Conservation (phyloP, 2,329 filamentous ascomycete species). For the Beauveria caledonica region DNA sequence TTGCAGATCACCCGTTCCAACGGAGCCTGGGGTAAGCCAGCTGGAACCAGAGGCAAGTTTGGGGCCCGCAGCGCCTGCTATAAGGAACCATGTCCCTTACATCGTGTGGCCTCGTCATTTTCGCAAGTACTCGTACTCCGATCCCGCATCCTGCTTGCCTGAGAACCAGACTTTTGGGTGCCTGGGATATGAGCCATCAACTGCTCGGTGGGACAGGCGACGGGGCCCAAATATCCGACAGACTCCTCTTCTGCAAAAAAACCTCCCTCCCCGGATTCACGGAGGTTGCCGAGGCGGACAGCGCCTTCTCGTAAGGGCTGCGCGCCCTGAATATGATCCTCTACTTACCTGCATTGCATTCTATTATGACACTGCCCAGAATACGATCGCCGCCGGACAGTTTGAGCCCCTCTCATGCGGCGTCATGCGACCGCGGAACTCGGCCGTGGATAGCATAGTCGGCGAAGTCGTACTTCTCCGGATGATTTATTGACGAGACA, state of each 20-base stretch:
- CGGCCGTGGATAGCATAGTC: background rate
- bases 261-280: background rate
- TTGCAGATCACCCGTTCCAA: background rate
- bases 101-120: background rate
- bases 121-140: background rate
- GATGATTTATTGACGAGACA: background rate
- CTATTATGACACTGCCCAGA: conserved; percentile 4
- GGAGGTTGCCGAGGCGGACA: background rate
- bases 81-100: background rate
- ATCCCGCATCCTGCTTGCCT: background rate
- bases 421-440: background rate
- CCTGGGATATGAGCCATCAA: background rate
- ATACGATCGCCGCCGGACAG: background rate
- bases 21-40: background rate
- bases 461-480: background rate
- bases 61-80: background rate
- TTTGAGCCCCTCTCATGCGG: background rate
- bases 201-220: background rate
- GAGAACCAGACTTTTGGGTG: background rate
- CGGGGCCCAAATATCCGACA: background rate
- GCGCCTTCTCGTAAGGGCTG: background rate
- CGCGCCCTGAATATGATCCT: background rate
- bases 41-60: background rate
- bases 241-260: background rate
- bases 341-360: background rate